These are phyloP conservation scores for Puccinia polysora DNA, from an alignment of 1,284 basidiomycete species.

Conservation along the genomic window DNA sequence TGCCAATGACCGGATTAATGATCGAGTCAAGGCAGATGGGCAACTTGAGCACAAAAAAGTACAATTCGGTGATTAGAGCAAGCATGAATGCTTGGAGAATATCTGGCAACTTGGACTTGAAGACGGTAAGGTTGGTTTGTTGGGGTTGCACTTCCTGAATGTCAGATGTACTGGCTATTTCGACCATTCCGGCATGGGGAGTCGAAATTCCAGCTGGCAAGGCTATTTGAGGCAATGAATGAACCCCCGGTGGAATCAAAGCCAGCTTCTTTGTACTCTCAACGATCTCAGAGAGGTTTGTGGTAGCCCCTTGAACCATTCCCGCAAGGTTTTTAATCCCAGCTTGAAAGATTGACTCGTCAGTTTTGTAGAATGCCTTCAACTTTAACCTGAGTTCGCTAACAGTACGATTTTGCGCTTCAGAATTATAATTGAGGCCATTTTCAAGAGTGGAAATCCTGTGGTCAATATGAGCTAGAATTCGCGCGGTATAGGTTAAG, in stretches of 20 bases:
- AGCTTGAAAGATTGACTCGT: neutral
- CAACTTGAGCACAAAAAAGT: neutral
- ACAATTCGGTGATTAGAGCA: constrained; percentile 1
- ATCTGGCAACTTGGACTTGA: constrained; percentile 6
- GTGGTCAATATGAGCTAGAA: neutral
- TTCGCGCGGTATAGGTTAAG: neutral
- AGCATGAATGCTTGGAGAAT: constrained; percentile 14
- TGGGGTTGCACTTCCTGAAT: too few relatives aligned
- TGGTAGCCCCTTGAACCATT: neutral
- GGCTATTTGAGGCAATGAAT: neutral
- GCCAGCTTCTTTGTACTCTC: neutral
- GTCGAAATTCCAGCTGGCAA: too few relatives aligned
- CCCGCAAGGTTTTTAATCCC: neutral
- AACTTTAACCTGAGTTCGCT: constrained; percentile 9
- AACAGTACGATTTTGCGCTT: neutral
- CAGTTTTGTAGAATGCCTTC: neutral
- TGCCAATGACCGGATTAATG: neutral
- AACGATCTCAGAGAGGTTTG: neutral
- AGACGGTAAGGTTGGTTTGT: neutral
- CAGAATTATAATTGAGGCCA: neutral
- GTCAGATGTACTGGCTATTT: too few relatives aligned
- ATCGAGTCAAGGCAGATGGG: neutral
- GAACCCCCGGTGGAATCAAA: neutral
- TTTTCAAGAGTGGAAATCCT: constrained; percentile 3
- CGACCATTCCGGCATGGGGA: too few relatives aligned